Evolutionary conservation across 176 grass and related monocot species (phyloP).

Genomic region (Bolboschoenus planiculmis): DNA sequence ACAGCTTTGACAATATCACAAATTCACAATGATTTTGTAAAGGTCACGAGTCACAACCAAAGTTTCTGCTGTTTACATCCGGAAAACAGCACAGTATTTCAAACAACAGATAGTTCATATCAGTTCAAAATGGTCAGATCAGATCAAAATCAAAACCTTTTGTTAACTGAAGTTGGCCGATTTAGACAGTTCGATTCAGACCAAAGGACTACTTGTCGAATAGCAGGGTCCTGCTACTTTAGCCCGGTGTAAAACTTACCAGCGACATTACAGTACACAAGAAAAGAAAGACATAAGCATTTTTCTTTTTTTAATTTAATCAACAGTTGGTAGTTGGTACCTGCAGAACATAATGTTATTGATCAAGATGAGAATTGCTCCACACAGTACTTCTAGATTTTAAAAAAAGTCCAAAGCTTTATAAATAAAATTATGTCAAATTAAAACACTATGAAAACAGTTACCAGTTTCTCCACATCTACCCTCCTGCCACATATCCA

Average conservation of each 20-base stretch:
- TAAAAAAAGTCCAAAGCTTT: background rate
- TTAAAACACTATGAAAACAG: background rate
- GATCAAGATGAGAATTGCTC: background rate
- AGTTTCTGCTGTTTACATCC: background rate
- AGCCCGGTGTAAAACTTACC: background rate
- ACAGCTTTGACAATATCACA: background rate
- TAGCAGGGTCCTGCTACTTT: background rate
- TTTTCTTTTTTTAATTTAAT: background rate
- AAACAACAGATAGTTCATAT: background rate
- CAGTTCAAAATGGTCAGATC: background rate
- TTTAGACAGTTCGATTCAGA: background rate
- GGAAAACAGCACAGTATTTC: background rate
- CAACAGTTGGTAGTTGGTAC: background rate
- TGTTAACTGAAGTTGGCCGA: background rate
- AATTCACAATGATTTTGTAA: background rate
- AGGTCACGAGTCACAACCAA: background rate
- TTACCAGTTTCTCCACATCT: background rate
- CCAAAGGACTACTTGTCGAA: background rate
- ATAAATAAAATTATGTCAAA: background rate
- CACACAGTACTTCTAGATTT: background rate
- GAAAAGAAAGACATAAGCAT: background rate
- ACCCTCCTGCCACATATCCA: background rate
- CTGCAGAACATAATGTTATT: background rate
- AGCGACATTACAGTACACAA: background rate
- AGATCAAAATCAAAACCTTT: background rate